These are phyloP conservation scores for Trypethelium eluteriae DNA, from an alignment of 495 filamentous ascomycete species.

Conservation along the genomic window DNA sequence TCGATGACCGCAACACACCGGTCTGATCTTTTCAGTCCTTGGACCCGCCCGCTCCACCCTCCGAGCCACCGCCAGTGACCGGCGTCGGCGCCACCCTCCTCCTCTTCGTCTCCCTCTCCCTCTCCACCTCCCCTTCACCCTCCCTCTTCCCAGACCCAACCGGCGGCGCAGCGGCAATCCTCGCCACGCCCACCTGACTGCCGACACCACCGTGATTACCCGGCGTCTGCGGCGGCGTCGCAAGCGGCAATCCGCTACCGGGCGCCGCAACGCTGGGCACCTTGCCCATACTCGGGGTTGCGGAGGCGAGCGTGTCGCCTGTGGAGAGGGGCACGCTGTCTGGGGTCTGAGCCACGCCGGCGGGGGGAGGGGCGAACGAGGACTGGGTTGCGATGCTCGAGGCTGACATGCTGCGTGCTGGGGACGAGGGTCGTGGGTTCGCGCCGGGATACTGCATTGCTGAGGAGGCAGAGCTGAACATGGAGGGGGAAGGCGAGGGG, in stretches of 20 bases:
- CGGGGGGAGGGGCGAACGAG: slow-evolving; percentile 30
- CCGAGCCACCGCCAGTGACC: slow-evolving; percentile 20
- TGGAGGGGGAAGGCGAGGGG: slow-evolving; percentile 12
- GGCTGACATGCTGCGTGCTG: slow-evolving; percentile 72
- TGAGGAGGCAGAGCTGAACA: slow-evolving; percentile 15
- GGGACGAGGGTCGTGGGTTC: slow-evolving; percentile 43
- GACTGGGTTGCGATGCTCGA: slow-evolving; percentile 67
- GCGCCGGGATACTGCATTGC: slow-evolving; percentile 11
- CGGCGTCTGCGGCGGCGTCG: slow-evolving; percentile 38
- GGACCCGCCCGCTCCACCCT: background rate
- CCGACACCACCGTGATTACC: slow-evolving; percentile 28
- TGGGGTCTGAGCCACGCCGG: slow-evolving; percentile 2
- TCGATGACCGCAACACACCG: too few species aligned
- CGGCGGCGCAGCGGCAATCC: slow-evolving; percentile 13
- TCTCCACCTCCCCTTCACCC: slow-evolving; percentile 24
- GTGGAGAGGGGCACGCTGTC: background rate
- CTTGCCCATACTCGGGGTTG: slow-evolving; percentile 31
- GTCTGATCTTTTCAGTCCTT: background rate
- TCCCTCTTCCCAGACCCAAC: slow-evolving; percentile 27
- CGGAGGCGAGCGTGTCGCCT: slow-evolving; percentile 24
- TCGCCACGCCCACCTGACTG: slow-evolving; percentile 17
- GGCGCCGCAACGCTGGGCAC: slow-evolving; percentile 34
- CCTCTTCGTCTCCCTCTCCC: slow-evolving; percentile 29
- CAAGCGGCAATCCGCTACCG: slow-evolving; percentile 32
- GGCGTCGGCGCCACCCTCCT: slow-evolving; percentile 36